Evolutionary conservation across 495 filamentous ascomycete genomes (phyloP), one percentile per base, ranked within the genome.

Genomic region (Clavariopsis aquatica): DNA sequence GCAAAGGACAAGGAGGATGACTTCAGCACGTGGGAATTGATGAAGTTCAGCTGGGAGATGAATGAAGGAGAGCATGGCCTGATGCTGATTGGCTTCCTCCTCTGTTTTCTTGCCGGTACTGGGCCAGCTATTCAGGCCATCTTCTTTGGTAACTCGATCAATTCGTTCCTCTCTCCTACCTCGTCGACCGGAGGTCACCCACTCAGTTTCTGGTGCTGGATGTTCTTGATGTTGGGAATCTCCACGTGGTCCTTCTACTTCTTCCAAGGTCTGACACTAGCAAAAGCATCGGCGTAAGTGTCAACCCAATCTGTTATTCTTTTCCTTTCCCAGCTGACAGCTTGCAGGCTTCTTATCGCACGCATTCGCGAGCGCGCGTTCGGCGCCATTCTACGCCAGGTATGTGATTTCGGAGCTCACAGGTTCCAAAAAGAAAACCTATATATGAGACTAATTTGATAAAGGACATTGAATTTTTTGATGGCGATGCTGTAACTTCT

Each of bases 191-290:
- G 67, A 3, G 62, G 60, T 6, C 63, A 67, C 13, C 46, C 26
- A 4, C 38, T 70, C 17, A 85, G 94, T 65, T 98, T 97, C 75
- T 98, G 94, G 93, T 85, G 84, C 36, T 74, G 87, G 60, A 96
- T 98, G 92, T 98, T 94, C 74, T 82, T 98, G 23, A 92, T 97
- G 83, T 83, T 96, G n/a, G 94, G 89, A 17, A 73, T 96, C 49
- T 82, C 86, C 28, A 85, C 89, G 71, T 85, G 96, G 62, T 71
- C 93, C 53, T 83, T 85, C 1, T 89, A 89, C 67, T 78, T 81
- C 34, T 71, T 70, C 36, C 89, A 93, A 66, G 93, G 91, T 41
- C 63, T 89, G 22, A 80, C 84, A 4, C 95, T 97, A 62, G 92
- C 90, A 7, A 88, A 87, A 69, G 92, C 64, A 24, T 63, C 59